A percentile compares a stretch with the other conserved stretches of the same genome.
These are phyloP conservation scores for Cladobotryum protrusum DNA, from an alignment of 2,329 filamentous ascomycete genomes.

Conservation along the genomic window DNA sequence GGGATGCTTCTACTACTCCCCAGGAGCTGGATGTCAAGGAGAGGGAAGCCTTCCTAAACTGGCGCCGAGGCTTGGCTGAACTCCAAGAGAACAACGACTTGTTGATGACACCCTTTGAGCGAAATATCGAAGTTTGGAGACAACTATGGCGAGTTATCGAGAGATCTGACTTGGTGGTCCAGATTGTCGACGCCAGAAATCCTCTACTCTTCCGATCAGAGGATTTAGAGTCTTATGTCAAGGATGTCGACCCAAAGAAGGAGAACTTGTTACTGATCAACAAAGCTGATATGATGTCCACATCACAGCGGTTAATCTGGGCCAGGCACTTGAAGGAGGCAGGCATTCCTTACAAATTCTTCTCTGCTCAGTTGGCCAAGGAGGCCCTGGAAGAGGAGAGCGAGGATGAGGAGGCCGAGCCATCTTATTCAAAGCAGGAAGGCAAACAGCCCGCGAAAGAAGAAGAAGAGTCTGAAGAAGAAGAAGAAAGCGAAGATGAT, in stretches of 20 bases:
- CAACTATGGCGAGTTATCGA: conserved; percentile 98
- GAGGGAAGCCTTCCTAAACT: conserved; percentile 73
- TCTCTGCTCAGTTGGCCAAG: conserved; percentile 88
- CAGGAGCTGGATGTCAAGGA: conserved; percentile 74
- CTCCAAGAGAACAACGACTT: conserved; percentile 90
- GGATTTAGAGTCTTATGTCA: conserved; percentile 89
- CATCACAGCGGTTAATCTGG: conserved; percentile 75
- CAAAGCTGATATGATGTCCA: conserved; percentile 98
- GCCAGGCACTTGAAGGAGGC: conserved; percentile 76
- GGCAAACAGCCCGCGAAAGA: conserved; percentile 21
- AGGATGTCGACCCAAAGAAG: conserved; percentile 82
- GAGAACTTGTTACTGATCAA: conserved; percentile 91
- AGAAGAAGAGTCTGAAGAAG: conserved; percentile 19
- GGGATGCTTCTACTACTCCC: conserved; percentile 80
- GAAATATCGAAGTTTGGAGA: conserved; percentile 95
- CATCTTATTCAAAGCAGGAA: conserved; percentile 20
- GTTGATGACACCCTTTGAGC: conserved; percentile 95
- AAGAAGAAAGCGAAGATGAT: conserved; percentile 20
- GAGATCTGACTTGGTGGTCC: conserved; percentile 87
- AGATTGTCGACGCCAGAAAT: conserved; percentile 96
- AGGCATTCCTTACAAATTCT: conserved; percentile 88
- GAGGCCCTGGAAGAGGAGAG: conserved; percentile 69
- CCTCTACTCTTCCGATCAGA: conserved; percentile 90
- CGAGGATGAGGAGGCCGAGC: conserved; percentile 13
- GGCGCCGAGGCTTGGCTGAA: conserved; percentile 86